Conservation (phyloP, 2,329 filamentous ascomycete genomes). For the Tolypocladium guangdongense region DNA sequence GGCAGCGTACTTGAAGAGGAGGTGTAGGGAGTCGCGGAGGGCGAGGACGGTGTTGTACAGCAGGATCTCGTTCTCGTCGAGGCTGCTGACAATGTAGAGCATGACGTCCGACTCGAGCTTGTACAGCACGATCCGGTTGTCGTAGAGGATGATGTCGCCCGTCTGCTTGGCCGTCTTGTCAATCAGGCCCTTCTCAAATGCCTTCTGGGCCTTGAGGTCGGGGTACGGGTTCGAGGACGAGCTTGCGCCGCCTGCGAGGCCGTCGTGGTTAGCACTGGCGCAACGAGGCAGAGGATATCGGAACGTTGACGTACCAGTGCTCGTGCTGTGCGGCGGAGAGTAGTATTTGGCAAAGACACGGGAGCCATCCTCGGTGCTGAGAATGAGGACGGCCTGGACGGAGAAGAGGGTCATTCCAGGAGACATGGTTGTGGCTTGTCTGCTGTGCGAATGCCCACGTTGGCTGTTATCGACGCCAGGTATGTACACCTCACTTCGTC, state of each 20-base stretch:
- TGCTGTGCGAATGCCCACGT: neutral
- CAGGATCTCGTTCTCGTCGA: constrained; percentile 94
- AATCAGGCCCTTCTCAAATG: constrained; percentile 90
- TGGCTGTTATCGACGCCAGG: neutral
- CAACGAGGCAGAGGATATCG: constrained; percentile 4
- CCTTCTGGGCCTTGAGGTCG: constrained; percentile 85
- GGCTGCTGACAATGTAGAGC: constrained; percentile 81
- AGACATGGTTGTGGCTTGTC: constrained; percentile 41
- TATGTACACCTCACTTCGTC: constrained; percentile 4
- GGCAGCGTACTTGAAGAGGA: constrained; percentile 71
- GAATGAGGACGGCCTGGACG: constrained; percentile 67
- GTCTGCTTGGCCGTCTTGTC: constrained; percentile 95
- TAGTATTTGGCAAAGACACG: constrained; percentile 95
- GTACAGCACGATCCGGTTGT: constrained; percentile 92
- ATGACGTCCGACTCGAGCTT: constrained; percentile 98
- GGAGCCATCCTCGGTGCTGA: constrained; percentile 77
- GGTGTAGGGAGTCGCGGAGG: constrained; percentile 79
- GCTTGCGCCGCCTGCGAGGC: constrained; percentile 24
- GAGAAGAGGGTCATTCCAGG: constrained; percentile 66
- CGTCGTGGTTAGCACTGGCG: constrained; percentile 22
- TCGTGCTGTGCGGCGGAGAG: constrained; percentile 44
- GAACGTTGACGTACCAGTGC: constrained; percentile 18
- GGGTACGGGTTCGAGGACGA: constrained; percentile 66
- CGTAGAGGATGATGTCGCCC: constrained; percentile 93
- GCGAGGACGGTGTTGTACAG: constrained; percentile 90